Percentiles rank a stretch among this genome's conserved stretches.
These are phyloP conservation scores for Paspalum notatum DNA, from an alignment of 176 grass and related monocot species.

Conservation along the genomic window DNA sequence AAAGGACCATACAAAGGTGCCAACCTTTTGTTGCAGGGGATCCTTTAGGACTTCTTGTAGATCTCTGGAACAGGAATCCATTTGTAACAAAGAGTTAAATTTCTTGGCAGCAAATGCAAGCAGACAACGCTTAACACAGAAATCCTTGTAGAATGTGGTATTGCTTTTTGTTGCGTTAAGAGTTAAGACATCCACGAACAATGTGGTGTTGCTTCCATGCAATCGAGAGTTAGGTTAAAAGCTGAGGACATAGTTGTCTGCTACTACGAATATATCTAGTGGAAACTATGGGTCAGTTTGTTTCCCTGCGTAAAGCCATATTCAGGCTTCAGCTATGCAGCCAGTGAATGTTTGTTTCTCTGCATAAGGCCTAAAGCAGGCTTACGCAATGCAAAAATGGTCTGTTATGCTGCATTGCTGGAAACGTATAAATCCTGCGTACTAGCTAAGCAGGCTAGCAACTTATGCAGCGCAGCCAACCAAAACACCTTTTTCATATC, in stretches of 20 bases:
- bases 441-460: too few relatives aligned
- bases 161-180: not conserved
- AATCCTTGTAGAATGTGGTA: not conserved
- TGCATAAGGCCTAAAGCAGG: too few relatives aligned
- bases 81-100: conserved; percentile 6
- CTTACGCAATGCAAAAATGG: too few relatives aligned
- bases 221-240: not conserved
- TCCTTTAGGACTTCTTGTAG: conserved; percentile 43
- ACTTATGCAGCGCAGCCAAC: too few relatives aligned
- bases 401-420: too few relatives aligned
- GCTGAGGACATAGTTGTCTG: not conserved
- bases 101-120: conserved; percentile 22
- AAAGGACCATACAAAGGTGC: conserved; percentile 15
- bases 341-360: too few relatives aligned
- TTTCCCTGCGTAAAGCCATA: too few relatives aligned
- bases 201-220: not conserved
- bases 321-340: too few relatives aligned
- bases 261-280: not conserved
- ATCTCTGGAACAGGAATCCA: conserved; percentile 53
- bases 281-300: too few relatives aligned
- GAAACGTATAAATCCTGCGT: too few relatives aligned
- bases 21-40: conserved; percentile 68
- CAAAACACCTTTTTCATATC: too few relatives aligned
- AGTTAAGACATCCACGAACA: not conserved
- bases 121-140: not conserved